Percentiles rank a stretch among this genome's conserved stretches.
Conservation (phyloP, 1,284 basidiomycete species). For the Tylopilus orsonianus region DNA sequence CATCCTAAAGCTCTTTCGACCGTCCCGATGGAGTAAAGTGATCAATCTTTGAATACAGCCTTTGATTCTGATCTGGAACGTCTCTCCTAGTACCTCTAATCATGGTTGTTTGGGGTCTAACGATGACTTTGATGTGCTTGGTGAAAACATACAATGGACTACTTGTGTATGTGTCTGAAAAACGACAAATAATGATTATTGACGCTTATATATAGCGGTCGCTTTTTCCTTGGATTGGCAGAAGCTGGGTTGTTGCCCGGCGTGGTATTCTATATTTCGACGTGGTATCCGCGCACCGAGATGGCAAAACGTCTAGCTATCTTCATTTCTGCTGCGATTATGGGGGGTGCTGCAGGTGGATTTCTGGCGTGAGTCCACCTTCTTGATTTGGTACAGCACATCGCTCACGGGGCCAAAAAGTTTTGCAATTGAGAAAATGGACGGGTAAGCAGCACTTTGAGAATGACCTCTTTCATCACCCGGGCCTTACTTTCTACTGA, state of each 20-base stretch:
- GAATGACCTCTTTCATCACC: neutral
- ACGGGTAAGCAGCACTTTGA: conserved; percentile 9
- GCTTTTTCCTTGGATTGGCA: conserved; percentile 35
- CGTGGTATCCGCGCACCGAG: conserved; percentile 22
- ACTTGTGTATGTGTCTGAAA: conserved; percentile 21
- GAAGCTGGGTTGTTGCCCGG: conserved; percentile 20
- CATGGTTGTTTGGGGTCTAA: conserved; percentile 47
- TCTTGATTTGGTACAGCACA: neutral
- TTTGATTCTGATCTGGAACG: conserved; percentile 1
- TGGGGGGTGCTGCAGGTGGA: conserved; percentile 20
- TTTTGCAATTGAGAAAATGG: conserved; percentile 18
- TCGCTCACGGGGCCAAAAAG: conserved; percentile 12
- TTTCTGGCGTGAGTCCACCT: conserved; percentile 17
- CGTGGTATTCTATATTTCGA: conserved; percentile 18
- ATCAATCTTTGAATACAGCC: neutral
- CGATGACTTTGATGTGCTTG: conserved; percentile 40
- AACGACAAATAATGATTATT: neutral
- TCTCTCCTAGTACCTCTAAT: conserved; percentile 42
- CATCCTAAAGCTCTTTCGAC: conserved; percentile 43
- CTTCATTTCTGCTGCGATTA: conserved; percentile 13
- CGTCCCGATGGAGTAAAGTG: conserved; percentile 44
- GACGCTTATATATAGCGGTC: conserved; percentile 34
- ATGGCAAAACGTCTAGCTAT: conserved; percentile 13
- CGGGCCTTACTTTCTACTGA: neutral
- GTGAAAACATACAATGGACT: conserved; percentile 34